Evolutionary conservation across 2,329 filamentous ascomycete genomes (phyloP).

Genomic region (Acarospora socialis): DNA sequence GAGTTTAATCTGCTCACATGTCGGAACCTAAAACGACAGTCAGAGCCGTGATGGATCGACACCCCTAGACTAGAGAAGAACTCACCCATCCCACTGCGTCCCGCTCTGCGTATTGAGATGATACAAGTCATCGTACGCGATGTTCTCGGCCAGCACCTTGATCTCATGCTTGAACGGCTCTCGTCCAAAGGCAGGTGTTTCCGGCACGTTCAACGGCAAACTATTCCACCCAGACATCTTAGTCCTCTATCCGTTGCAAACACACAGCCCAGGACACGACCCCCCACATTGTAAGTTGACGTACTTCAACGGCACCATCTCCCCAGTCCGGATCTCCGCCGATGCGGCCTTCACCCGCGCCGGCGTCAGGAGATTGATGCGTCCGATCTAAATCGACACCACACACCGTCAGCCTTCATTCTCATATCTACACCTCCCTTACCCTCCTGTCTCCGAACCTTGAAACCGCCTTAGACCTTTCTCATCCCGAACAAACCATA

Average conservation of each 20-base stretch:
- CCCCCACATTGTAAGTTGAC: slow-evolving; percentile 7
- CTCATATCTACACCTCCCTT: too few species aligned
- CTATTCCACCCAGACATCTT: slow-evolving; percentile 17
- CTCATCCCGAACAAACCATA: too few species aligned
- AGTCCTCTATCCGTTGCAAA: slow-evolving; percentile 4
- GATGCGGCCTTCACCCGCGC: slow-evolving; percentile 38
- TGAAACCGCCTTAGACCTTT: too few species aligned
- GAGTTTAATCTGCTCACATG: too few species aligned
- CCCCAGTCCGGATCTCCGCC: slow-evolving; percentile 39
- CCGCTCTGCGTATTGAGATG: slow-evolving; percentile 23
- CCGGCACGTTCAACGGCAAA: slow-evolving; percentile 38
- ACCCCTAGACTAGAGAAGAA: not conserved
- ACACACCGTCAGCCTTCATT: too few species aligned
- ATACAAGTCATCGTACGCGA: slow-evolving; percentile 28
- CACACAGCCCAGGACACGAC: not conserved
- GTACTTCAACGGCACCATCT: slow-evolving; percentile 41
- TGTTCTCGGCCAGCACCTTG: slow-evolving; percentile 25
- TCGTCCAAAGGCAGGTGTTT: slow-evolving; percentile 38
- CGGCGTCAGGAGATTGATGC: slow-evolving; percentile 43
- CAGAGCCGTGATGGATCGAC: not conserved
- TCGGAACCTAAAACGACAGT: too few species aligned
- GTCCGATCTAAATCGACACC: slow-evolving; percentile 27
- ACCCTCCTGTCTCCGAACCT: too few species aligned
- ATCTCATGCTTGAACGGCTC: slow-evolving; percentile 41
- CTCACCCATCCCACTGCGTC: slow-evolving; percentile 22